A percentile compares a stretch with the other conserved stretches of the same genome.
These are phyloP conservation scores for Talaromyces sp. DNA, from an alignment of 2,329 filamentous ascomycete genomes.

Conservation along the genomic window DNA sequence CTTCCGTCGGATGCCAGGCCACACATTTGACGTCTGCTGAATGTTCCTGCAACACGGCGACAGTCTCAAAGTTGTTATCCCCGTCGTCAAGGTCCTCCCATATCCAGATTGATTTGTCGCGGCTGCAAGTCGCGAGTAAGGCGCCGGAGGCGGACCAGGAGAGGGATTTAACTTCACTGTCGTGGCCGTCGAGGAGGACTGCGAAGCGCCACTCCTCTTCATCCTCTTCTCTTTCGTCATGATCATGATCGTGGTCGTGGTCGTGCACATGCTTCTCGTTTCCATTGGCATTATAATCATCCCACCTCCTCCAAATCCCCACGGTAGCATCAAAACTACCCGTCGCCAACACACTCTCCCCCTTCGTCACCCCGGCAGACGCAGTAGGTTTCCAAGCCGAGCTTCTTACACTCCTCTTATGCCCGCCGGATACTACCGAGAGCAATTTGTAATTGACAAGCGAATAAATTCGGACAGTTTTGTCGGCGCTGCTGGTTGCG, in stretches of 20 bases:
- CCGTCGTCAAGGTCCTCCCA: conserved; percentile 89
- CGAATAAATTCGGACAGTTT: conserved; percentile 85
- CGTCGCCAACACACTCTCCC: conserved; percentile 77
- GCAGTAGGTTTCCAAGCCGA: conserved; percentile 77
- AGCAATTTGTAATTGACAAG: conserved; percentile 76
- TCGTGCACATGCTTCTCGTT: conserved; percentile 17
- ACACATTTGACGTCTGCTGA: conserved; percentile 94
- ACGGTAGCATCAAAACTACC: conserved; percentile 93
- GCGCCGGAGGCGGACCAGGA: conserved; percentile 63
- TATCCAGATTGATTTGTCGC: conserved; percentile 96
- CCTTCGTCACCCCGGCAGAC: conserved; percentile 44
- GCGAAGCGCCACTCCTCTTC: conserved; percentile 90
- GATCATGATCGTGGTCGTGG: conserved; percentile 22
- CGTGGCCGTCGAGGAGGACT: conserved; percentile 89
- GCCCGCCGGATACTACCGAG: conserved; percentile 77
- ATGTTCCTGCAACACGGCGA: conserved; percentile 92
- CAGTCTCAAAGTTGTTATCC: conserved; percentile 94
- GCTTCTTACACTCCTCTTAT: conserved; percentile 83
- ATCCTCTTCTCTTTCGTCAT: conserved; percentile 59
- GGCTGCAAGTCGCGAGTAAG: conserved; percentile 82
- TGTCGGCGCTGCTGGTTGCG: conserved; percentile 83
- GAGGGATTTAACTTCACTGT: conserved; percentile 88
- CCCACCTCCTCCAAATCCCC: conserved; percentile 73
- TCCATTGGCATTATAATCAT: conserved; percentile 40
- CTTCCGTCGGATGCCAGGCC: conserved; percentile 78